Percentiles rank a stretch among this genome's conserved stretches.
phyloP scores from a whole-genome alignment of 768 basidiomycete species.

The Mycena metata region DNA sequence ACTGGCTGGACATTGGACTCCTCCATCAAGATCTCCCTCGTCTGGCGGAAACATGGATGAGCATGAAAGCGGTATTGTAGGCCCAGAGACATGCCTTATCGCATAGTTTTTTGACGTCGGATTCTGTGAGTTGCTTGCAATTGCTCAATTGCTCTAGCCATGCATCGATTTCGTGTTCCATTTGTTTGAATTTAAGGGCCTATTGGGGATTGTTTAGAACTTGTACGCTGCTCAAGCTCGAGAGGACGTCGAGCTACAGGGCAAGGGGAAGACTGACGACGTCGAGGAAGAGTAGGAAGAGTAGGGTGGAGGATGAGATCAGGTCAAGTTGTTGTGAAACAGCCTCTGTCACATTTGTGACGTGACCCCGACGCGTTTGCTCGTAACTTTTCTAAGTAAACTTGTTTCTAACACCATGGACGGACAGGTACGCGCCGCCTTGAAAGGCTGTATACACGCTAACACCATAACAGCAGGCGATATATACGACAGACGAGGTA shows the following conservation, averaged over 20 bases:
- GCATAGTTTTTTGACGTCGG: conserved; percentile 97
- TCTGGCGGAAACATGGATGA: conserved; percentile 62
- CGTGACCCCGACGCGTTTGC: conserved; percentile 47
- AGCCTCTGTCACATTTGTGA: conserved; percentile 47
- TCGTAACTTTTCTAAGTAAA: too few species aligned
- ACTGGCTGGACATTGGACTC: conserved; percentile 99
- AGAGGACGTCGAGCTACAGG: too few species aligned
- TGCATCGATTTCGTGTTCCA: conserved; percentile 89
- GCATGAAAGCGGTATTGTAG: conserved; percentile 31
- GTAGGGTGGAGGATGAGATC: conserved; percentile 51
- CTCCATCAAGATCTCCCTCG: conserved; percentile 98
- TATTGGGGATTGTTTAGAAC: conserved; percentile 40
- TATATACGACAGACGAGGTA: conserved; percentile 92
- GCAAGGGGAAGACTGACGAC: too few species aligned
- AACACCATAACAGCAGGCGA: conserved; percentile 69
- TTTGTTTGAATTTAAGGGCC: conserved; percentile 12
- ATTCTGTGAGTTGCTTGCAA: conserved; percentile 96
- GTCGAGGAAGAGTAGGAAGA: conserved; percentile 35
- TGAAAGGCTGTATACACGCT: conserved; percentile 27
- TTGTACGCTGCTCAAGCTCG: too few species aligned
- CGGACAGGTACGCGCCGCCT: conserved; percentile 27
- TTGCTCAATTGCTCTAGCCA: conserved; percentile 98
- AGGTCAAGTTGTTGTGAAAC: conserved; percentile 48
- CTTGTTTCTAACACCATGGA: conserved; percentile 35
- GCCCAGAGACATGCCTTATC: conserved; percentile 85